Evolutionary conservation across 2,329 filamentous ascomycete species (phyloP), one percentile per base, ranked within the genome.

Genomic region (Aureobasidium namibiae): DNA sequence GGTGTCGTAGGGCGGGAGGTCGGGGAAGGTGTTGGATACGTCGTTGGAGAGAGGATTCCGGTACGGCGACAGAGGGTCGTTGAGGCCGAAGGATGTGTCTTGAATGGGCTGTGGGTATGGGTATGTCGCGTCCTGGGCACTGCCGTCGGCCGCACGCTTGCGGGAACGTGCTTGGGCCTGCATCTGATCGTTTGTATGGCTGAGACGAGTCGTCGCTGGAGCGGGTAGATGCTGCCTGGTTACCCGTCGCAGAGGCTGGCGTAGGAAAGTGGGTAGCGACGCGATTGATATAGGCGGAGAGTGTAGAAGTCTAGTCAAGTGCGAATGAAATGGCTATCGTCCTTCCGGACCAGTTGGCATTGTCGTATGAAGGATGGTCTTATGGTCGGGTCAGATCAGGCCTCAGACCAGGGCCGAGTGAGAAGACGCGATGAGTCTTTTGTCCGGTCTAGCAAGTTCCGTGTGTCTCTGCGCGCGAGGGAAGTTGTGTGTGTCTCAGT

Each of bases 101-200:
- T 63, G 60, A 62, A 67, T 31, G 56, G 57, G 49, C 50, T 62
- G 60, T 34, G 62, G 56, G 59, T 66, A 69, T 63, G 76, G 76
- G 60, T 81, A 80, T 68, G 84, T 82, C 23, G 81, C 75, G 64
- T 82, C 75, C n/a, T 89, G 86, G 38, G 83, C 54, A 57, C 31
- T 42, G 42, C 31, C 41, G 23, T 48, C 42, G 48, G 89, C 88
- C 65, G 87, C 79, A 71, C 89, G 82, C 77, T 94, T 94, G 73
- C 88, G 78, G 64, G 59, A 50, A 18, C 52, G 50, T 38, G 59
- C 39, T 45, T 61, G 59, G 49, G 59, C 45, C 33, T 61, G 59
- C 59, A 61, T 61, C 23, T 29, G 10, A 26, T 57, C 54, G 54
- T 57, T 57, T 57, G 54, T 23, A 24, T 33, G 41, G 23, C 42